Evolutionary conservation across 1,284 basidiomycete genomes (phyloP), one percentile per base, ranked within the genome.

Genomic region (Thecaphora thlaspeos): DNA sequence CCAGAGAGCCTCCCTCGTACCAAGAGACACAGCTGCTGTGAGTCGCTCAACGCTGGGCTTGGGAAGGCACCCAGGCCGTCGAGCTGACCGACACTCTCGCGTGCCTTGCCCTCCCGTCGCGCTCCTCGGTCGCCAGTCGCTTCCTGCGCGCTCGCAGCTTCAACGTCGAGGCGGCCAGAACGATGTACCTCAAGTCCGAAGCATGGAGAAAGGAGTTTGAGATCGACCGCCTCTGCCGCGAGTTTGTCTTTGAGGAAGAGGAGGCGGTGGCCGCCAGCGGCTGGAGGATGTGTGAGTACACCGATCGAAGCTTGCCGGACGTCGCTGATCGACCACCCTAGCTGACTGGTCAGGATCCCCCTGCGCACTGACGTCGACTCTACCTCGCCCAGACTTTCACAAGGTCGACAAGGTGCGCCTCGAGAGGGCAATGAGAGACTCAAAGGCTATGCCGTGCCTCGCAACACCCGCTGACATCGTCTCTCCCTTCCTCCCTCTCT

Each of bases 81-180:
- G n/a, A n/a, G n/a, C n/a, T n/a, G n/a, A n/a, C n/a, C n/a, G n/a
- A n/a, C n/a, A n/a, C n/a, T n/a, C 19, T 22, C 38, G n/a, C 8
- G 10, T 24, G 7, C 11, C 12, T n/a, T 17, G 12, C 32, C 23
- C 10, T 30, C 15, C 11, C 40, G n/a, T n/a, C n/a, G n/a, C n/a
- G n/a, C 17, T 34, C 11, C 11, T 7, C 4, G 8, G 17, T 38
- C 12, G 8, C 18, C 15, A 44, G 50, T 32, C 66, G 75, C 28
- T 77, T 72, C 54, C 61, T 77, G 12, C 62, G 75, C 2, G 75
- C 75, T 1, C 60, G 75, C 7, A 51, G 45, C 38, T 77, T 72
- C 58, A 61, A 71, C 47, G 62, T 66, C 4, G 32, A 58, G 2
- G 58, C 68, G 2, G 67, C 73, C 4, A 43, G 51, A 9, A 50